phyloP scores from a whole-genome alignment of 2,329 filamentous ascomycete species.

The Apiospora marii region DNA sequence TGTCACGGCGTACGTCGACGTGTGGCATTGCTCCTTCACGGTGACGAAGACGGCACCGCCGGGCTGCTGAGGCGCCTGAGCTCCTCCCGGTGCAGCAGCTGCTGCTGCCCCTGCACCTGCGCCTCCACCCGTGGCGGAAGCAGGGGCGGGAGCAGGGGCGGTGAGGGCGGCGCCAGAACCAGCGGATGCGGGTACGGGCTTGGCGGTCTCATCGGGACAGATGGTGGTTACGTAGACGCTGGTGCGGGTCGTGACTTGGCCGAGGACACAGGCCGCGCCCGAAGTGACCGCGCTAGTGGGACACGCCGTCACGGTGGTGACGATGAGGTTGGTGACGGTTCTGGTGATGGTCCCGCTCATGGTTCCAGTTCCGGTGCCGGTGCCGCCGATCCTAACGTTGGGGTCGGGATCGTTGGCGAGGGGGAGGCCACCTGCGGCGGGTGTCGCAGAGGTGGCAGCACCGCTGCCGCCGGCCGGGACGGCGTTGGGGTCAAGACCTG shows the following conservation, averaged over 20 bases:
- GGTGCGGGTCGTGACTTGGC: constrained; percentile 32
- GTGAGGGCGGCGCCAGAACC: background rate
- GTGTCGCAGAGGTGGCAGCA: background rate
- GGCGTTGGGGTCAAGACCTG: constrained; percentile 12
- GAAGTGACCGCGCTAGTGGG: constrained; percentile 14
- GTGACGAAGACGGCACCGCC: constrained; percentile 10
- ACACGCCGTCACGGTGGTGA: constrained; percentile 33
- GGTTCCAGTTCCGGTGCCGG: constrained; percentile 9
- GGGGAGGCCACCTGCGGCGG: background rate
- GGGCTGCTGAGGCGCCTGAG: background rate
- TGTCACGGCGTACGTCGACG: constrained; percentile 30
- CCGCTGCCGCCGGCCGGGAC: constrained; percentile 9
- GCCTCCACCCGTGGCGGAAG: background rate
- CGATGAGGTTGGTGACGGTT: constrained; percentile 36
- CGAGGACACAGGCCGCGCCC: constrained; percentile 26
- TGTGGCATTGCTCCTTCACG: constrained; percentile 31
- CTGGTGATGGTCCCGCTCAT: constrained; percentile 32
- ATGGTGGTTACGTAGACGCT: constrained; percentile 36
- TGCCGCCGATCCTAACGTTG: background rate
- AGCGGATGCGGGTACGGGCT: constrained; percentile 2
- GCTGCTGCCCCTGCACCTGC: background rate
- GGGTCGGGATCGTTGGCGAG: background rate
- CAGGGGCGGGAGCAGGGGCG: background rate
- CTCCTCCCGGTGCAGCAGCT: background rate
- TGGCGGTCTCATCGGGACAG: constrained; percentile 29